Conservation (phyloP, 2,329 filamentous ascomycete genomes). For the Periconia macrospinosa region DNA sequence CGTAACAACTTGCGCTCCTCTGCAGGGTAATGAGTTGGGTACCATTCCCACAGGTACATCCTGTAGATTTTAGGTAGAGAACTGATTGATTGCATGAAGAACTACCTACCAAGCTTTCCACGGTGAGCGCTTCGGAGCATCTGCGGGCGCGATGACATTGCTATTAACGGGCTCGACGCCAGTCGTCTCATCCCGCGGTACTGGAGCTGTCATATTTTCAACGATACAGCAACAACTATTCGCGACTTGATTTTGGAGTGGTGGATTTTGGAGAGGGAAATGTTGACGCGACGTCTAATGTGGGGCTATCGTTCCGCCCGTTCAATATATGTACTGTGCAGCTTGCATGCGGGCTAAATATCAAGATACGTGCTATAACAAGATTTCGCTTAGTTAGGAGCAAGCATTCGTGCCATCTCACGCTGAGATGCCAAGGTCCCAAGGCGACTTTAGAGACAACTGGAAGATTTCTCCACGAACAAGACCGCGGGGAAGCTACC, state of each 20-base stretch:
- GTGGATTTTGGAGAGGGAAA: background rate
- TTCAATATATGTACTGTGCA: conserved; percentile 32
- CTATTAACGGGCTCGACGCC: conserved; percentile 22
- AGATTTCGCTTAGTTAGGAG: conserved; percentile 8
- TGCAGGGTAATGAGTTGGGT: conserved; percentile 37
- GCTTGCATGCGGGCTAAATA: conserved; percentile 10
- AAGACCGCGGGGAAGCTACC: background rate
- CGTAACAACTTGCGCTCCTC: conserved; percentile 38
- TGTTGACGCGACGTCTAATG: conserved; percentile 1
- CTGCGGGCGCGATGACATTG: conserved; percentile 34
- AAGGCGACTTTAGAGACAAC: conserved; percentile 23
- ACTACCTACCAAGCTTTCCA: conserved; percentile 44
- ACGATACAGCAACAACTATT: background rate
- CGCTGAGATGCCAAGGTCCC: conserved; percentile 14
- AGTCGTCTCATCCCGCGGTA: conserved; percentile 22
- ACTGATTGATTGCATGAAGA: no score
- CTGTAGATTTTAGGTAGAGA: no score
- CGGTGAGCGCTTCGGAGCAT: conserved; percentile 39
- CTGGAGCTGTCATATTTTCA: conserved; percentile 21
- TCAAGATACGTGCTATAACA: conserved; percentile 11
- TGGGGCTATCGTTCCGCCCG: conserved; percentile 10
- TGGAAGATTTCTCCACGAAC: conserved; percentile 18
- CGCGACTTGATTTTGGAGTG: background rate
- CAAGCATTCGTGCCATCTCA: conserved; percentile 31
- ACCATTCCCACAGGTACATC: conserved; percentile 45